Evolutionary conservation across 345 rosid species (phyloP), one percentile per base, ranked within the genome.

Genomic region (Lepidium aucheri): DNA sequence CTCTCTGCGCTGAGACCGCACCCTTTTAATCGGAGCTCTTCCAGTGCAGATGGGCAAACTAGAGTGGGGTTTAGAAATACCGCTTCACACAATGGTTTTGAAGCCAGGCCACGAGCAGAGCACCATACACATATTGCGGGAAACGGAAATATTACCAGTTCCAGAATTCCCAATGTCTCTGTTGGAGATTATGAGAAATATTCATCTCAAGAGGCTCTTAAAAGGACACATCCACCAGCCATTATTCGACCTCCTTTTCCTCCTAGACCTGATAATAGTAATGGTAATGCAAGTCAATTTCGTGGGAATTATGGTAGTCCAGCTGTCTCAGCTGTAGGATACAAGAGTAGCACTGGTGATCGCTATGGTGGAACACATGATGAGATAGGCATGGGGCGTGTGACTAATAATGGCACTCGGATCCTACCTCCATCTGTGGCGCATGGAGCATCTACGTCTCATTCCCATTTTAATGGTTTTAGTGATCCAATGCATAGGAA

Each of bases 151-250:
- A 72, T 77, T 4, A 75, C 77, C 59, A 88, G 81, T 69, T 76
- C 85, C 6, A 79, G 74, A 70, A 81, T 85, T 66, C 74, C 83
- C 64, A 85, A 79, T 75, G 80, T 56, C 63, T 65, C 75, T 61
- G 77, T 58, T 63, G 44, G 65, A 36, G 88, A 82, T 65, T 81
- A 70, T 77, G 91, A 86, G 66, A 85, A 68, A 57, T 59, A 79
- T 77, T 60, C 83, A 36, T 85, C 91, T 39, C 87, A 83, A 17
- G 85, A 82, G 70, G 91, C 82, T 72, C 46, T 79, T 35, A 82
- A 72, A 76, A 82, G 91, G 79, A 79, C 82, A 41, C 79, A 77
- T 70, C 87, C 90, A 33, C 36, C 78, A 41, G 54, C 87, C 63
- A 18, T 80, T 57, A 77, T 33, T 67, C 69, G 72, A 22, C 71